Evolutionary conservation across 2,329 filamentous ascomycete species (phyloP).

Genomic region (Cladophialophora immunda): DNA sequence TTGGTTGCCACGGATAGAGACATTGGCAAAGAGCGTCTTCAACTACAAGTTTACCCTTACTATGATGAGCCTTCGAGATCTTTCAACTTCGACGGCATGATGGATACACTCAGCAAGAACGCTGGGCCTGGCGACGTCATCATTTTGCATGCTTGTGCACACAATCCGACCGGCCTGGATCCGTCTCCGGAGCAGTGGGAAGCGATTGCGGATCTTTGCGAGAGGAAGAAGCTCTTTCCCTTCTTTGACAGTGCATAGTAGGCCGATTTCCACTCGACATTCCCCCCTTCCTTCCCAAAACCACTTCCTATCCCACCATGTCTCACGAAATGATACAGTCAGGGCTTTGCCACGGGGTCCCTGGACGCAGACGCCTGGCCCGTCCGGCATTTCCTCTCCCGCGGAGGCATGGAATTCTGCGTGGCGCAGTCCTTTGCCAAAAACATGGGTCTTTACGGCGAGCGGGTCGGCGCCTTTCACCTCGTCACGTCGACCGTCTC

Average conservation of each 20-base stretch:
- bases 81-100: conserved; percentile 65
- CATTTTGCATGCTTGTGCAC: conserved; percentile 92
- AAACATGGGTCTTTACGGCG: conserved; percentile 85
- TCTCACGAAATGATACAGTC: conserved; percentile 50
- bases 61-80: conserved; percentile 71
- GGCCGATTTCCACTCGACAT: not conserved
- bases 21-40: conserved; percentile 82
- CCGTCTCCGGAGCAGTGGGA: conserved; percentile 93
- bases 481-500: conserved; percentile 53
- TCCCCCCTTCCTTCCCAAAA: no score
- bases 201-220: conserved; percentile 80
- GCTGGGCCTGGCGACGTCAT: conserved; percentile 82
- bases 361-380: conserved; percentile 85
- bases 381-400: conserved; percentile 86
- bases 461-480: conserved; percentile 50
- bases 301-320: no score
- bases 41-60: conserved; percentile 86
- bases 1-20: conserved; percentile 87
- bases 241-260: conserved; percentile 95
- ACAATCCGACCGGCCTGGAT: conserved; percentile 97
- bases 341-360: conserved; percentile 94
- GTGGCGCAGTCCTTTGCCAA: conserved; percentile 69
- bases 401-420: conserved; percentile 72
- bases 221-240: conserved; percentile 84
- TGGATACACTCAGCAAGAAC: conserved; percentile 88